Base-by-base conservation (phyloP, 768 basidiomycete genomes). In the Ramaria sp. region DNA sequence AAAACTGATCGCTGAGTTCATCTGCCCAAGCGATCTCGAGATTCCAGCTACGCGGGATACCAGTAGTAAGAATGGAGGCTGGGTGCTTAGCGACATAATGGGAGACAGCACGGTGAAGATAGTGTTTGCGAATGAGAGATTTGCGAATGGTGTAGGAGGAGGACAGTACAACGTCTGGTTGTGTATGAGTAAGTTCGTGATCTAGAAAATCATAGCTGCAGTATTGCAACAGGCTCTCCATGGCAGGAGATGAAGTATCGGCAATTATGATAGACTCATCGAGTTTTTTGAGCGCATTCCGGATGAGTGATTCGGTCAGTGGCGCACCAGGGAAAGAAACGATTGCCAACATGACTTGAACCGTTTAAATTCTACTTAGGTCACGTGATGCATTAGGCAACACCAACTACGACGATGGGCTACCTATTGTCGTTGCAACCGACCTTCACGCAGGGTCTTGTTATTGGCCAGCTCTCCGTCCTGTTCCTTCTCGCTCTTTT, bases 391-490 rank as follows among this genome's bases (percentile, higher is more conserved):
- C 13, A 13, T 2, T 34, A 34, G 32, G 13, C n/a, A 43, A 18
- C 42, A 34, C 24, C 27, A 24, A 22, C 39, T 16, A 44, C 39
- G 25, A 55, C 42, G 12, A 64, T 67, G 80, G 71, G 71, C 48
- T 83, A 82, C 69, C 65, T 88, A 47, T 78, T 88, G 61, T 82
- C 83, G 34, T 72, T 89, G 41, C 81, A 86, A 61, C 88, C 86
- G 20, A 93, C 90, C 1, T 99, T 99, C 69, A 96, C 94, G 0
- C 94, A 97, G 65, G 95, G 95, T 15, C 78, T 99, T 34, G 73
- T 99, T 37, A 69, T 97, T 42, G 95, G 95, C 55, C 95, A 98
- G 67, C 74, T 90, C 20, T 94, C 92, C 24, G 84, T 99, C 61
- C 72, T 91, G 42, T 62, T 85, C 49, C 75, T 94, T 45, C 76